A percentile compares a stretch with the other conserved stretches of the same genome.
Conservation (phyloP, 2,329 filamentous ascomycete species). For the Lomentospora prolificans region DNA sequence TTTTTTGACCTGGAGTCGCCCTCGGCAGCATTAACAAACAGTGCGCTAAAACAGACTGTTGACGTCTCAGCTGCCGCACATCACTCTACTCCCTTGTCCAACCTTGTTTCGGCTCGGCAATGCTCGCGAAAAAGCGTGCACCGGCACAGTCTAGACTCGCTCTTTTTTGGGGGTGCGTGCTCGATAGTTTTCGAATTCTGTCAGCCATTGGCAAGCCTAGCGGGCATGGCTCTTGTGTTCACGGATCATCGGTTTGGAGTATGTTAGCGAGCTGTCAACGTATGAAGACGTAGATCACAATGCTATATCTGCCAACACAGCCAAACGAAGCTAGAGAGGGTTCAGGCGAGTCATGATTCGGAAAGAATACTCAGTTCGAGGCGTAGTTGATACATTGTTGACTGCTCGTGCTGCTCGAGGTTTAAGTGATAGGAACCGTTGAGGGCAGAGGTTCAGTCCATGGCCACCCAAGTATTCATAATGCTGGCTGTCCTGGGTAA, state of each 20-base stretch:
- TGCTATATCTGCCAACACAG: neutral
- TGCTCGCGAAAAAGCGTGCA: neutral
- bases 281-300: neutral
- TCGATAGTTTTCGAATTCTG: neutral
- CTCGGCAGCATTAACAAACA: neutral
- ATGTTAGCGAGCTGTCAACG: neutral
- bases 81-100: neutral
- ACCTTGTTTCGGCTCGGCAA: conserved; percentile 4
- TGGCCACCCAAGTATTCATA: too few relatives aligned
- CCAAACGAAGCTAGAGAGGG: neutral
- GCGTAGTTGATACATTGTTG: neutral
- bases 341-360: neutral
- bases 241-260: neutral
- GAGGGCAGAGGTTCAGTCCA: too few relatives aligned
- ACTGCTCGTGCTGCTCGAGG: too few relatives aligned
- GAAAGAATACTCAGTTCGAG: neutral
- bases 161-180: neutral
- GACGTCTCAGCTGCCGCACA: conserved; percentile 3
- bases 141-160: neutral
- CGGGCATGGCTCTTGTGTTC: neutral
- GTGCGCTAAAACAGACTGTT: conserved; percentile 4
- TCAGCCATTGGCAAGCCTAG: neutral
- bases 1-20: neutral
- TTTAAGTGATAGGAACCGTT: too few relatives aligned
- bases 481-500: too few relatives aligned